Conservation (phyloP, 768 basidiomycete species). For the Lactarius sanguifluus region DNA sequence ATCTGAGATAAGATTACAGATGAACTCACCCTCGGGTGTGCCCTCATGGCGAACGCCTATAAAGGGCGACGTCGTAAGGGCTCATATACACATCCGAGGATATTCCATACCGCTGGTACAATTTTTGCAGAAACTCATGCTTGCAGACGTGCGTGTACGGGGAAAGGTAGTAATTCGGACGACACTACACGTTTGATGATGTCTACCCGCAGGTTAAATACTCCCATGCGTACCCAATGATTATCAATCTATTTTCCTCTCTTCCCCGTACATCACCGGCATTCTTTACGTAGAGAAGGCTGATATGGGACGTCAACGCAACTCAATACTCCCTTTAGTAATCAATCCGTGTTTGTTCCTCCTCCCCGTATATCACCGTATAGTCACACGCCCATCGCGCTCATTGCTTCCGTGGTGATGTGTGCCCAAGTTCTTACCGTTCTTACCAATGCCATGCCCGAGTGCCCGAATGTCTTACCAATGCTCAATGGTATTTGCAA, state of each 20-base stretch:
- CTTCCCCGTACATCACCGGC: not conserved
- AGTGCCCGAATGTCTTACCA: too few species aligned
- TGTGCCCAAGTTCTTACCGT: too few species aligned
- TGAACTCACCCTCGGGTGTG: constrained; percentile 36
- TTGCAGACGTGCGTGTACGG: not conserved
- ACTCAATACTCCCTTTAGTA: not conserved
- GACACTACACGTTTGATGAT: not conserved
- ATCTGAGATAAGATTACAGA: not conserved
- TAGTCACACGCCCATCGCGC: too few species aligned
- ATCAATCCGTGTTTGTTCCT: too few species aligned
- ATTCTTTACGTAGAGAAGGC: not conserved
- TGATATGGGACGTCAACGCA: not conserved
- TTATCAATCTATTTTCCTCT: not conserved
- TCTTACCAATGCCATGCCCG: too few species aligned
- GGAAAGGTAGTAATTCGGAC: not conserved
- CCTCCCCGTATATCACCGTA: too few species aligned
- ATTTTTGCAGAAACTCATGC: constrained; percentile 55
- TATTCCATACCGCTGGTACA: constrained; percentile 50
- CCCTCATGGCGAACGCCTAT: constrained; percentile 41
- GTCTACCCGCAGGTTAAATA: not conserved
- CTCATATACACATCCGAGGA: not conserved
- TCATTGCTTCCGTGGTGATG: too few species aligned
- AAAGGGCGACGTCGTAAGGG: not conserved
- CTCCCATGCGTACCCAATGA: not conserved
- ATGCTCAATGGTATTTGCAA: too few species aligned